Conservation (phyloP, 1,284 basidiomycete genomes). For the Pyrrhoderma noxium region DNA sequence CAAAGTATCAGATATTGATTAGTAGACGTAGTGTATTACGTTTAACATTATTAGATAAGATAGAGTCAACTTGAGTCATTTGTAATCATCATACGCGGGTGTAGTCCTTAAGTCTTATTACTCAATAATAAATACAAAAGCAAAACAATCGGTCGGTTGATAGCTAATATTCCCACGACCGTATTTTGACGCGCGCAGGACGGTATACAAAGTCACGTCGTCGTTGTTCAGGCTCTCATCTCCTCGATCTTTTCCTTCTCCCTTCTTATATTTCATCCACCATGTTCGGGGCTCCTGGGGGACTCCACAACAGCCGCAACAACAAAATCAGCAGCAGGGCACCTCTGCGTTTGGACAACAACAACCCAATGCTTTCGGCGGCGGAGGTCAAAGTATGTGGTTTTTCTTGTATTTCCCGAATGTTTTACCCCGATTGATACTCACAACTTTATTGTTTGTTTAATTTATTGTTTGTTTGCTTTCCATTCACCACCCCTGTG, state of each 20-base stretch:
- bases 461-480: not conserved
- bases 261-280: constrained; percentile 19
- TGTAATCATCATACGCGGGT: no score
- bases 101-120: no score
- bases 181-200: no score
- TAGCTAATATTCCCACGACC: no score
- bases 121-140: no score
- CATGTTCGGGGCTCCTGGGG: constrained; percentile 48
- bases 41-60: no score
- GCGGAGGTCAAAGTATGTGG: constrained; percentile 28
- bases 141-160: no score
- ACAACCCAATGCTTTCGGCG: constrained; percentile 36
- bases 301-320: constrained; percentile 43
- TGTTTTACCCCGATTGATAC: constrained; percentile 2
- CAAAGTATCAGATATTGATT: no score
- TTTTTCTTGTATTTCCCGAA: constrained; percentile 26
- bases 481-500: not conserved
- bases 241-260: no score
- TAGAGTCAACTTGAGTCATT: no score
- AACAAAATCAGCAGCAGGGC: constrained; percentile 31
- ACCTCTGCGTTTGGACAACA: constrained; percentile 41
- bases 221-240: not conserved
- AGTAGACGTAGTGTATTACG: no score
- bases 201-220: no score
- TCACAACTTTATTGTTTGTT: not conserved